Evolutionary conservation across 1,139 yeast species (phyloP), one percentile per base, ranked within the genome.

Genomic region (Sugiyamaella sp.): DNA sequence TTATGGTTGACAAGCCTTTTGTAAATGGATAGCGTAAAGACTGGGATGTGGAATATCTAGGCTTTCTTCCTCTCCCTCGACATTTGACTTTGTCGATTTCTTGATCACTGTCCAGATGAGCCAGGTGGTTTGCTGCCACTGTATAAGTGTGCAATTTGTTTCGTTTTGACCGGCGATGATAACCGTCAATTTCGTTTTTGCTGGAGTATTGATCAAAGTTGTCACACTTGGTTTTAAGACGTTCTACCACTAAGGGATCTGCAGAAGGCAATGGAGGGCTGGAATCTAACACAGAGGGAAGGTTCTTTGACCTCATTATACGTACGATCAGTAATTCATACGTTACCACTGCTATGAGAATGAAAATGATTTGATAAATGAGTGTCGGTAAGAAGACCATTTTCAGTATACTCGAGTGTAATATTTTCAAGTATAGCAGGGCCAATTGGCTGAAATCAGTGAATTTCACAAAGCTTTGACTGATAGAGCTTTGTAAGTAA

Each of bases 1-100:
- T 17, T 4, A 46, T 46, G 10, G 50, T 46, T 2, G 50, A 38
- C 25, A 46, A 22, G 12, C 45, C 50, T 10, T 46, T 46, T 14
- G 42, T 14, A 46, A 33, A 45, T 21, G 48, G 48, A 21, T 45
- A 45, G n/a, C 35, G 35, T 6, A 29, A 8, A 8, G 35, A 29
- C 14, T 29, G 35, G 14, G 8, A 29, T 8, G 35, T 29, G 35
- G 14, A 12, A 29, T 14, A 12, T 4, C 35, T 12, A 10, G 14
- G 35, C 8, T 12, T 12, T 29, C 35, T 29, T 21, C 12, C 17
- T 22, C 29, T 39, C 22, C 29, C 25, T 9, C 19, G 25, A 21
- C 16, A 12, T 29, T 20, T 39, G 3, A 14, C 5, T 16, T 9
- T 10, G 43, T 19, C 10, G 29, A 24, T 29, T 12, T 29, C 35